phyloP scores from a whole-genome alignment of 2,329 filamentous ascomycete genomes.

The Teratosphaeria pseudoeucalypti region DNA sequence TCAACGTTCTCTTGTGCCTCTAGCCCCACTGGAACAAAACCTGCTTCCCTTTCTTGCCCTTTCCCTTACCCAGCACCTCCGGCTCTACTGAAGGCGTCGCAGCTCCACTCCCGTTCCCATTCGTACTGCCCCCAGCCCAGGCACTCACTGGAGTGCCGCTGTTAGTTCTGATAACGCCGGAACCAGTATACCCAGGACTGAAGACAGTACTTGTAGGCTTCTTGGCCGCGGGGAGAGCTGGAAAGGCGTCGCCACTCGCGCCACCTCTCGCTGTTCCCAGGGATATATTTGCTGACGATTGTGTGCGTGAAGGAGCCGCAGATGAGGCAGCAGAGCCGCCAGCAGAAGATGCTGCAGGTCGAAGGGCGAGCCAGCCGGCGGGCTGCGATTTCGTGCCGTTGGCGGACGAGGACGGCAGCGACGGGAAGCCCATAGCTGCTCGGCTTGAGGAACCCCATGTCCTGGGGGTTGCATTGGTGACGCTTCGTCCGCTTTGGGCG shows the following conservation, averaged over 20 bases:
- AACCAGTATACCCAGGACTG: slow-evolving; percentile 39
- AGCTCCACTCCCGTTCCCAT: slow-evolving; percentile 14
- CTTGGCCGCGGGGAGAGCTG: slow-evolving; percentile 67
- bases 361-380: slow-evolving; percentile 21
- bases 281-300: slow-evolving; percentile 18
- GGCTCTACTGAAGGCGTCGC: slow-evolving; percentile 11
- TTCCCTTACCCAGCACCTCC: slow-evolving; percentile 27
- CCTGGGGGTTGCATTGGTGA: slow-evolving; percentile 27
- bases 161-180: slow-evolving; percentile 33
- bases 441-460: slow-evolving; percentile 39
- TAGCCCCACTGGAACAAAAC: slow-evolving; percentile 41
- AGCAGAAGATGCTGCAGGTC: slow-evolving; percentile 19
- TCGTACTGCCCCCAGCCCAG: slow-evolving; percentile 20
- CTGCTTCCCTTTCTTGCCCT: slow-evolving; percentile 41
- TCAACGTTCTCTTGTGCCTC: neutral
- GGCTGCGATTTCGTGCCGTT: slow-evolving; percentile 8
- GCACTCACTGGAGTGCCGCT: slow-evolving; percentile 30
- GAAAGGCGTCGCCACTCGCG: slow-evolving; percentile 56
- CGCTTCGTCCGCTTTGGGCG: slow-evolving; percentile 49
- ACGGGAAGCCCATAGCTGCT: slow-evolving; percentile 15
- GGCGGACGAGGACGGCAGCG: slow-evolving; percentile 14
- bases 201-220: slow-evolving; percentile 52
- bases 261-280: slow-evolving; percentile 4
- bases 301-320: slow-evolving; percentile 28
- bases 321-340: slow-evolving; percentile 20